These are phyloP conservation scores for Penicillium psychrosexuale DNA, from an alignment of 2,329 filamentous ascomycete species.

Conservation along the genomic window DNA sequence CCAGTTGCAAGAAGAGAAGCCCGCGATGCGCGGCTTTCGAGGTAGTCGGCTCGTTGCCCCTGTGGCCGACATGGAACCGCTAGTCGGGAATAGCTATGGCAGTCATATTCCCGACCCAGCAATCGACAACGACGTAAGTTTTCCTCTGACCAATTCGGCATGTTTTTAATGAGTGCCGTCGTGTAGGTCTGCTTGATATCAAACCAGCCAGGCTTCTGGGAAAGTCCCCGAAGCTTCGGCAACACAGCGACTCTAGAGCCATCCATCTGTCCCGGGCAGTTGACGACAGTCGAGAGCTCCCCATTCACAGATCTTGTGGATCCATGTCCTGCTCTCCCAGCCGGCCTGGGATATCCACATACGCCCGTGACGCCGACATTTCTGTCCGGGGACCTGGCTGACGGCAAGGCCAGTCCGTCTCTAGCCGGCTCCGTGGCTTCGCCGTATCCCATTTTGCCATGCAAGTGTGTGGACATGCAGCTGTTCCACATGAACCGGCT, in stretches of 20 bases:
- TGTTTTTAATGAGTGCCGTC: background rate
- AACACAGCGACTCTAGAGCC: slow-evolving; percentile 16
- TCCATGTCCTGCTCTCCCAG: slow-evolving; percentile 15
- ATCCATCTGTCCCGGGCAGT: slow-evolving; percentile 18
- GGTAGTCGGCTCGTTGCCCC: slow-evolving; percentile 13
- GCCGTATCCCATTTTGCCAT: slow-evolving; percentile 17
- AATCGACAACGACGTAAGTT: slow-evolving; percentile 21
- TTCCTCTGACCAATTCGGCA: background rate
- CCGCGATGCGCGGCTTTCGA: slow-evolving; percentile 19
- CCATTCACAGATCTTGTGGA: slow-evolving; percentile 19
- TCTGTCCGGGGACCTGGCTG: slow-evolving; percentile 28
- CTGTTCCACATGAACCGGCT: slow-evolving; percentile 32
- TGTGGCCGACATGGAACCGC: slow-evolving; percentile 13
- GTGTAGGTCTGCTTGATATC: slow-evolving; percentile 19
- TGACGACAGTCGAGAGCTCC: slow-evolving; percentile 13
- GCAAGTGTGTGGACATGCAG: slow-evolving; percentile 33
- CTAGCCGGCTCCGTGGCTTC: slow-evolving; percentile 30
- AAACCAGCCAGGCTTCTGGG: slow-evolving; percentile 22
- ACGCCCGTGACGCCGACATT: slow-evolving; percentile 33
- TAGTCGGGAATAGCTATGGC: slow-evolving; percentile 4
- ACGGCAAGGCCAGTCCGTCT: slow-evolving; percentile 26
- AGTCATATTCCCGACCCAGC: slow-evolving; percentile 11
- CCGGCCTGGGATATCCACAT: slow-evolving; percentile 23
- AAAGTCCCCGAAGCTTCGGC: slow-evolving; percentile 27
- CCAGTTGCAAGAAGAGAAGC: slow-evolving; percentile 34